phyloP scores from a whole-genome alignment of 2,329 filamentous ascomycete species.

The Trichoderma lentiforme region DNA sequence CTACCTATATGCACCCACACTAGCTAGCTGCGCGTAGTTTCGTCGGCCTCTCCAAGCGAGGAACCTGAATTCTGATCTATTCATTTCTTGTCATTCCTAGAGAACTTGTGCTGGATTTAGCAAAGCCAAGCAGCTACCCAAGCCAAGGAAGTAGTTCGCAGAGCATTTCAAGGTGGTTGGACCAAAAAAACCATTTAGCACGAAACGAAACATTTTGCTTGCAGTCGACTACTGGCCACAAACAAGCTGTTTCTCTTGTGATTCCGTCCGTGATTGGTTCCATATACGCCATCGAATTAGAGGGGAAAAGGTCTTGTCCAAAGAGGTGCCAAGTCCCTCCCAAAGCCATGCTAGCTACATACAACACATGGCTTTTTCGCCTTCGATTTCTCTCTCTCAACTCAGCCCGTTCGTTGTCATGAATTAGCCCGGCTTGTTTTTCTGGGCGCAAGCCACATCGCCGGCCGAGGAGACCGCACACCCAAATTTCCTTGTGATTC shows the following conservation, averaged over 20 bases:
- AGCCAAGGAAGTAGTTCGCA: neutral
- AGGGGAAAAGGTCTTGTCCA: neutral
- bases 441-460: neutral
- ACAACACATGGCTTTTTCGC: neutral
- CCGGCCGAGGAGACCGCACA: neutral
- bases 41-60: conserved; percentile 2
- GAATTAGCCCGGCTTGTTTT: neutral
- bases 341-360: neutral
- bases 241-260: neutral
- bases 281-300: neutral
- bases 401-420: neutral
- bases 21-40: conserved; percentile 5
- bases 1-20: neutral
- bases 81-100: neutral
- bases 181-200: neutral
- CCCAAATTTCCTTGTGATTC: neutral
- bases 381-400: neutral
- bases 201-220: neutral
- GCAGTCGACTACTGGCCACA: neutral
- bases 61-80: neutral
- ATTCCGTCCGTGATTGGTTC: neutral
- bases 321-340: neutral
- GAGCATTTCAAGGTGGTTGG: neutral
- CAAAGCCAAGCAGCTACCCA: neutral
- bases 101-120: neutral